These are phyloP conservation scores for Zopfochytrium polystomum DNA, from an alignment of 371 early-diverging fungal genomes.

Conservation along the genomic window DNA sequence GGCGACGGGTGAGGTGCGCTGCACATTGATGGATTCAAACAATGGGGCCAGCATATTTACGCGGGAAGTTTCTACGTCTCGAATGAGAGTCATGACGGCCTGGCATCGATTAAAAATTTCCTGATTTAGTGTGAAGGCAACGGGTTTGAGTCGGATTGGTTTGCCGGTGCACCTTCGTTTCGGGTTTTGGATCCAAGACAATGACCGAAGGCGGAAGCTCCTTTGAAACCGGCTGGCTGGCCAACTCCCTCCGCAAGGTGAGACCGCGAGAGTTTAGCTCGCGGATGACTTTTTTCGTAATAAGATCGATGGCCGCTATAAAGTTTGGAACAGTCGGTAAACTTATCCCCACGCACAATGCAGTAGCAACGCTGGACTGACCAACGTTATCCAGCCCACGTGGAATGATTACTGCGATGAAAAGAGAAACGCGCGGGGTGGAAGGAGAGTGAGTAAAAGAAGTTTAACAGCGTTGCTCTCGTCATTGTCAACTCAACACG, in stretches of 20 bases:
- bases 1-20: too few species aligned
- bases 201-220: conserved; percentile 30
- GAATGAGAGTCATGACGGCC: too few species aligned
- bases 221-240: conserved; percentile 27
- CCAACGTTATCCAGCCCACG: conserved; percentile 79
- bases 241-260: conserved; percentile 50
- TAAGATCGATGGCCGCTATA: conserved; percentile 81
- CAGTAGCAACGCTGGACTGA: conserved; percentile 2
- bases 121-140: too few species aligned
- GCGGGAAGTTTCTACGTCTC: too few species aligned
- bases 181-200: conserved; percentile 62
- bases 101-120: too few species aligned
- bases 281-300: conserved; percentile 79
- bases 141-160: too few species aligned
- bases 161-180: conserved; percentile 57
- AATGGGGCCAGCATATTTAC: too few species aligned
- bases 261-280: conserved; percentile 73
- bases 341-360: background rate
- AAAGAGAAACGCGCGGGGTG: too few species aligned
- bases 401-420: conserved; percentile 67
- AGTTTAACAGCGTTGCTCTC: background rate
- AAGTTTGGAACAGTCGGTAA: background rate
- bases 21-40: too few species aligned
- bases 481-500: too few species aligned
- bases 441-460: background rate